Base-by-base conservation (phyloP, 192 early-diverging fungal genomes). In the Umbelopsis ramanniana region DNA sequence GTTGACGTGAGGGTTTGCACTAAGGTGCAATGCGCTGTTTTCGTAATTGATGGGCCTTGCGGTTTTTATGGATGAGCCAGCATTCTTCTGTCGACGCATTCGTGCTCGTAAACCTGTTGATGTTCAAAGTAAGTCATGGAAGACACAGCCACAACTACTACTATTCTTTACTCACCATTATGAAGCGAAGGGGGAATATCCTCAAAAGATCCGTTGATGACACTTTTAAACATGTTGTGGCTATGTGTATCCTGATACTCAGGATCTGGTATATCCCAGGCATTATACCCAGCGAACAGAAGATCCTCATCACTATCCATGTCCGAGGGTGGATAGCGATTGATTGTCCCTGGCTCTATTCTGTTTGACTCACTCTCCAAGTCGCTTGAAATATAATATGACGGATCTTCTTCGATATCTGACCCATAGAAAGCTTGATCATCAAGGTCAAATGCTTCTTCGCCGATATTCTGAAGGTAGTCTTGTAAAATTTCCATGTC, bases 191-290 rank as follows among this genome's bases (percentile, higher is more conserved):
- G 29, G 17, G 57, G 57, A 17, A 63, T 26, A 63, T 63, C 29
- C 11, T 63, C 57, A 37, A 63, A 63, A 15, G 57, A 37, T 22
- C 57, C 57, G 12, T 63, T 63, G 14, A 63, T 22, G 4, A 63
- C 33, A 3, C 33, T 22, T 11, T 63, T 63, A 9, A 63, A 37
- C 17, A 19, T 63, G 29, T 63, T 63, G 12, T 63, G 57, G 33
- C 33, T 35, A 14, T 29, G 15, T 11, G 33, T 11, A 17, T 63
- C 29, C 4, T 63, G 57, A 37, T 29, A 6, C 11, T 35, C 57
- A 17, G 57, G 57, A 63, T 63, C 57, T n/a, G 57, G 57, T 12
- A 63, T 17, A 63, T 63, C 57, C 57, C 57, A 63, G 2, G 57
- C 57, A 35, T 63, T 63, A 26, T 63, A 63, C 0, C 57, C 57